Evolutionary conservation across 441 rosid species (phyloP), one percentile per base, ranked within the genome.

Genomic region (Croton laevigatus): DNA sequence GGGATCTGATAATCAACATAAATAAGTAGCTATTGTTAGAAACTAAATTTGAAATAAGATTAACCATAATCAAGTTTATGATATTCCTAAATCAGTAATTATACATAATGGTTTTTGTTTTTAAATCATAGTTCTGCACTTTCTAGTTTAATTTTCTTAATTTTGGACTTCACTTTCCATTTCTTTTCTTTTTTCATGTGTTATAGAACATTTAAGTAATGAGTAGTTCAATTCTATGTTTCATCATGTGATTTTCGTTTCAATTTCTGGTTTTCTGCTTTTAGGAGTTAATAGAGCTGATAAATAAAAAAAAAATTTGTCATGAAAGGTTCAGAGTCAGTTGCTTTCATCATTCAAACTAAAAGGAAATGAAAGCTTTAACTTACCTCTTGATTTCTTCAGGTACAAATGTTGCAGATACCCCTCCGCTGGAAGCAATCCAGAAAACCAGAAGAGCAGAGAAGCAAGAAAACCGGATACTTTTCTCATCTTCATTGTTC

Each of bases 321-420:
- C 59, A 54, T 54, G 32, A 19, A 9, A 11, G 3, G 3, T 54
- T 34, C 58, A 42, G 10, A 40, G 44, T 40, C 44, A 61, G 42
- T 13, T 46, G 59, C 46, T 38, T 62, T 62, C 0, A 55, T 19
- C 54, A 22, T 23, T 51, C 6, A 54, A 44, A 27, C 4, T 42
- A 37, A 23, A 8, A 63, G 45, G 22, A n/a, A 77, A 57, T 36
- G 52, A 45, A 20, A 51, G 32, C 20, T 71, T 82, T 36, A 78
- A 64, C 60, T 72, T 59, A 37, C 42, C 46, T 72, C 72, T 73
- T 69, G 20, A 49, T 72, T 44, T 71, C 82, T 75, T 75, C 90
- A 90, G 96, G 88, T 63, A 73, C 84, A 80, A 74, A 84, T 44
- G 73, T 84, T 61, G 78, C 81, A 68, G 78, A 78, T 66, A 80